Evolutionary conservation across 2,329 filamentous ascomycete genomes (phyloP).

Genomic region (Pseudonectria foliicola): DNA sequence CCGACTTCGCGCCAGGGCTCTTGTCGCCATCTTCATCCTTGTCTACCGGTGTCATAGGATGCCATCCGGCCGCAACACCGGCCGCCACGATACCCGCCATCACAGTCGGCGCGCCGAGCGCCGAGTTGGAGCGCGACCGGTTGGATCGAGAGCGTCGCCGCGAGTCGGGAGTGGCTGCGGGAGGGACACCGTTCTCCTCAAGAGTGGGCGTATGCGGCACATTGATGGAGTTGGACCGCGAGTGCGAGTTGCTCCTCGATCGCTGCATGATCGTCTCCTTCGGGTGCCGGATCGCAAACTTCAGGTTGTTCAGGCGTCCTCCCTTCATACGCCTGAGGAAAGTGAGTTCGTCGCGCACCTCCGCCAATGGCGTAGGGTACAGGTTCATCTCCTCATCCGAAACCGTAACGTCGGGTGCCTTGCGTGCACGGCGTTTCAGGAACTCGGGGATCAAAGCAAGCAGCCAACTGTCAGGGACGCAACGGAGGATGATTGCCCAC

Average conservation of each 20-base stretch:
- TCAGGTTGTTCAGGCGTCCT: conserved; percentile 73
- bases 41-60: conserved; percentile 43
- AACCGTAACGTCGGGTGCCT: conserved; percentile 50
- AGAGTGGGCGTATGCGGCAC: conserved; percentile 57
- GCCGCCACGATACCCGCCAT: conserved; percentile 81
- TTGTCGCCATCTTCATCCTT: conserved; percentile 13
- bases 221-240: conserved; percentile 55
- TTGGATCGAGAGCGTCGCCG: conserved; percentile 61
- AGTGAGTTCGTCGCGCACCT: conserved; percentile 72
- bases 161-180: conserved; percentile 50
- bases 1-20: conserved; percentile 13
- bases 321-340: conserved; percentile 77
- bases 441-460: conserved; percentile 45
- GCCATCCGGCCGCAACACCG: conserved; percentile 70
- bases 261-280: conserved; percentile 59
- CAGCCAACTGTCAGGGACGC: conserved; percentile 68
- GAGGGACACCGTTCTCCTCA: conserved; percentile 44
- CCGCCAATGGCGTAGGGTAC: conserved; percentile 65
- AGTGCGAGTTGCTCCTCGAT: conserved; percentile 57
- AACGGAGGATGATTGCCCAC: conserved; percentile 71
- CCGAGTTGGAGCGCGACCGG: conserved; percentile 60
- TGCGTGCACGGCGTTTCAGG: conserved; percentile 40
- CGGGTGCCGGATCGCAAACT: conserved; percentile 70
- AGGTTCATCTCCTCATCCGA: conserved; percentile 60
- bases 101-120: conserved; percentile 65